Conservation (phyloP, 1,284 basidiomycete species). For the Apiotrichum laibachii region DNA sequence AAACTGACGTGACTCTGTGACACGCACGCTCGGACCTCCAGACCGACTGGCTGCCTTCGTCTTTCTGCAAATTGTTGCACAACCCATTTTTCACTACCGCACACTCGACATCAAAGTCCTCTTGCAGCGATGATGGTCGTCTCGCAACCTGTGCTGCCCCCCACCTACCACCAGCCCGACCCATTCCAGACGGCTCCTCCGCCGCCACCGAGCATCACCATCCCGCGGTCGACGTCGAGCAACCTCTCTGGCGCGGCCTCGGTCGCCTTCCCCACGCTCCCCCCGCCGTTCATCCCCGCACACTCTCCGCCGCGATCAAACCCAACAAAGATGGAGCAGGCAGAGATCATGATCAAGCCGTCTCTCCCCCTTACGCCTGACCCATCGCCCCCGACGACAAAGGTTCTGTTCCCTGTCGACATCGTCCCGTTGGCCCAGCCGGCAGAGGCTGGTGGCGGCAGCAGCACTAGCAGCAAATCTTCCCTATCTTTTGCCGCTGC, state of each 20-base stretch:
- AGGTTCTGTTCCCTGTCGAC: conserved; percentile 27
- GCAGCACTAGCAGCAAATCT: conserved; percentile 5
- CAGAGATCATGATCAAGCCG: conserved; percentile 22
- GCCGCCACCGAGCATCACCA: conserved; percentile 2
- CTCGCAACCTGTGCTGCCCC: conserved; percentile 18
- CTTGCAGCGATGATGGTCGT: conserved; percentile 23
- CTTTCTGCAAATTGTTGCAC: neutral
- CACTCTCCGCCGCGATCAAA: neutral
- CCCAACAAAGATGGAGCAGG: conserved; percentile 1
- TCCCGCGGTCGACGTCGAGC: neutral
- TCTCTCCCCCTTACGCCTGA: conserved; percentile 35
- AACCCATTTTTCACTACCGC: neutral
- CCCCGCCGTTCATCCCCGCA: conserved; percentile 5
- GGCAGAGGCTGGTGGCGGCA: conserved; percentile 19
- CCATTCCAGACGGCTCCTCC: neutral
- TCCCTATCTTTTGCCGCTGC: neutral
- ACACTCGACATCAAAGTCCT: neutral
- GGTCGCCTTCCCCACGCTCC: conserved; percentile 9
- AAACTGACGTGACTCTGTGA: conserved; percentile 3
- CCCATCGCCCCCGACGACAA: conserved; percentile 29
- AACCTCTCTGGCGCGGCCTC: neutral
- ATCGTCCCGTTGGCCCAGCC: conserved; percentile 37
- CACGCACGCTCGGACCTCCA: conserved; percentile 4
- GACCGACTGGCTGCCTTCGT: neutral
- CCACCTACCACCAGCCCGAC: conserved; percentile 16